Evolutionary conservation across 1,139 yeast species (phyloP).

Genomic region (Yamadazyma blattariae): DNA sequence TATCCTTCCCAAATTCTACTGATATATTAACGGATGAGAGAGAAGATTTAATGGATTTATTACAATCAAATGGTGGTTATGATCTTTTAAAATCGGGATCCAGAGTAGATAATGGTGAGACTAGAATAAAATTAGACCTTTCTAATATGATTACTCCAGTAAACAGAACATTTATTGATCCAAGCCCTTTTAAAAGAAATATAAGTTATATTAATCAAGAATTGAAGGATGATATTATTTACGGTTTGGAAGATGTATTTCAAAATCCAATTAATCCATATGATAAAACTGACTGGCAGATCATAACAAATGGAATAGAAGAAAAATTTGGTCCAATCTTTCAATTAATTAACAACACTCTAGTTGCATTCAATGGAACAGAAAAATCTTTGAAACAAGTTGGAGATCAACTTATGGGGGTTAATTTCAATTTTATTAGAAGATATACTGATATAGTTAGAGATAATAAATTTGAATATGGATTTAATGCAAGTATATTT

Average conservation of each 20-base stretch:
- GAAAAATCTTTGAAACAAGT: slow-evolving; percentile 1
- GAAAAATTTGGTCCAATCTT: slow-evolving; percentile 49
- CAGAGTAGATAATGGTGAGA: slow-evolving; percentile 42
- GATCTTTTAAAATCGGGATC: slow-evolving; percentile 30
- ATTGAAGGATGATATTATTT: slow-evolving; percentile 29
- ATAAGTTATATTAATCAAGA: slow-evolving; percentile 32
- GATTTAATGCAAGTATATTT: slow-evolving; percentile 28
- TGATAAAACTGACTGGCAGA: slow-evolving; percentile 50
- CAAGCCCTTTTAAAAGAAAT: slow-evolving; percentile 48
- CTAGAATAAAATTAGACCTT: slow-evolving; percentile 45
- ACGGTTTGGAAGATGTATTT: slow-evolving; percentile 27
- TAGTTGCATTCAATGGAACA: slow-evolving; percentile 3
- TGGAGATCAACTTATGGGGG: slow-evolving; percentile 6
- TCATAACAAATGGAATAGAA: slow-evolving; percentile 40
- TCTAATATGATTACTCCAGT: slow-evolving; percentile 49
- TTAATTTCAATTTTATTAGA: slow-evolving; percentile 30
- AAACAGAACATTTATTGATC: slow-evolving; percentile 41
- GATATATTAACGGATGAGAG: slow-evolving; percentile 12
- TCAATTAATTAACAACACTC: slow-evolving; percentile 31
- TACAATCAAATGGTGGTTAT: slow-evolving; percentile 25
- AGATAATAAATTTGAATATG: slow-evolving; percentile 14
- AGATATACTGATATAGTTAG: slow-evolving; percentile 26
- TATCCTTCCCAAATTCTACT: slow-evolving; percentile 30
- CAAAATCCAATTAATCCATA: slow-evolving; percentile 28
- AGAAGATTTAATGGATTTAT: slow-evolving; percentile 19